phyloP scores from a whole-genome alignment of 352 stramenopile genomes.

The Pythium biforme region DNA sequence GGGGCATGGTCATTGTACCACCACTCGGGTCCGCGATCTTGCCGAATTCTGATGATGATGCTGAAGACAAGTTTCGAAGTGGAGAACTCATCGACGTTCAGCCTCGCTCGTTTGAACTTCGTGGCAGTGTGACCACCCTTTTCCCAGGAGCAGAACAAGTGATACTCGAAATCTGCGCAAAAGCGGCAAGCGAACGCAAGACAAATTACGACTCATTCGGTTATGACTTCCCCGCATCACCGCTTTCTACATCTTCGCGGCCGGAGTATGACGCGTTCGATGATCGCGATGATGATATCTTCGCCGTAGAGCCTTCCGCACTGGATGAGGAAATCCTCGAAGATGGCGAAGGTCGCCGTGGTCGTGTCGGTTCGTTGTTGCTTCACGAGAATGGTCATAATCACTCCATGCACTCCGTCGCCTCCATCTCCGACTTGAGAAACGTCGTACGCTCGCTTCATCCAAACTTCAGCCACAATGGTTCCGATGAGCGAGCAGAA shows the following conservation, averaged over 20 bases:
- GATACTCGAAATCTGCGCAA: neutral
- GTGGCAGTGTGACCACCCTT: neutral
- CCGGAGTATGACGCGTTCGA: conserved; percentile 28
- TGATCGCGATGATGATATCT: neutral
- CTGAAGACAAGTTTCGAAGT: neutral
- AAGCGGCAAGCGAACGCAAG: conserved; percentile 6
- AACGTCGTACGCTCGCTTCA: conserved; percentile 43
- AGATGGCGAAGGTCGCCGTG: conserved; percentile 11
- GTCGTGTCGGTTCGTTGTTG: conserved; percentile 10
- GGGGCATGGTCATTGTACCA: conserved; percentile 36
- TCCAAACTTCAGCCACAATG: conserved; percentile 1
- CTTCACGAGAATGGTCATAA: conserved; percentile 25
- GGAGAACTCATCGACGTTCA: neutral
- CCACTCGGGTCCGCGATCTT: conserved; percentile 35
- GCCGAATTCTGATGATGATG: conserved; percentile 13
- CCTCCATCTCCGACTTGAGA: conserved; percentile 21
- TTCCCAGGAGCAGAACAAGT: neutral
- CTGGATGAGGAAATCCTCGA: conserved; percentile 9
- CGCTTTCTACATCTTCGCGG: neutral
- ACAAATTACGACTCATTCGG: conserved; percentile 20
- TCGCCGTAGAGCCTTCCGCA: conserved; percentile 8
- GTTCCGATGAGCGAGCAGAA: conserved; percentile 6
- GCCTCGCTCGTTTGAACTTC: conserved; percentile 8
- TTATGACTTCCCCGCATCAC: conserved; percentile 21
- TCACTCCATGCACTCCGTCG: conserved; percentile 16